Evolutionary conservation across 2,329 filamentous ascomycete genomes (phyloP).

Genomic region (Chrysoporthe deuterocubensis): DNA sequence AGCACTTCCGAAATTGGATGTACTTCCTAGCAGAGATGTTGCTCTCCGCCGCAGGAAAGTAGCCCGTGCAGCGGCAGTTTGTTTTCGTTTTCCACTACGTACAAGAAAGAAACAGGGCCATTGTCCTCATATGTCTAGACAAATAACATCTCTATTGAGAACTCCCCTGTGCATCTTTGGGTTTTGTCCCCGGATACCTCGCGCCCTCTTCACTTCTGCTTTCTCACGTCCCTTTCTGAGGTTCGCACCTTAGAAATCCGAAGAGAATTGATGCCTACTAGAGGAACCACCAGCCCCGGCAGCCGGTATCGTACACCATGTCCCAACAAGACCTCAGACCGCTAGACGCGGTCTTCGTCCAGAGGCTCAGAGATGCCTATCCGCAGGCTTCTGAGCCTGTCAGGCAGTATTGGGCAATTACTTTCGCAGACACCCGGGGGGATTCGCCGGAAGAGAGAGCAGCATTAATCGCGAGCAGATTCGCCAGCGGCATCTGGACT

Average conservation of each 20-base stretch:
- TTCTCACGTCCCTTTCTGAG: background rate
- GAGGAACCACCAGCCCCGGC: background rate
- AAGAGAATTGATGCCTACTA: background rate
- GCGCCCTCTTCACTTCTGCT: background rate
- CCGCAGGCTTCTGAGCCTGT: background rate
- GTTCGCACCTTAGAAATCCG: too few relatives aligned
- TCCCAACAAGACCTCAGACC: background rate
- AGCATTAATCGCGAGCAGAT: constrained; percentile 9
- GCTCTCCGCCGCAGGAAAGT: background rate
- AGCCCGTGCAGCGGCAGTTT: background rate
- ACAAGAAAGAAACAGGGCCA: constrained; percentile 21
- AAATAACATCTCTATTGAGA: constrained; percentile 16
- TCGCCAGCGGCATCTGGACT: background rate
- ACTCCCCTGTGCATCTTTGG: background rate
- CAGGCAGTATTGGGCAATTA: background rate
- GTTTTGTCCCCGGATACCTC: constrained; percentile 11
- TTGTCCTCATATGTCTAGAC: constrained; percentile 16
- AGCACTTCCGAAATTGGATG: constrained; percentile 10
- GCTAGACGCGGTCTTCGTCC: constrained; percentile 15
- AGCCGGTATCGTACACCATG: constrained; percentile 4
- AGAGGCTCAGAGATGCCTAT: background rate
- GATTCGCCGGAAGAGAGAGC: background rate
- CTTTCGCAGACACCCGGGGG: background rate
- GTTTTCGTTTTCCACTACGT: background rate
- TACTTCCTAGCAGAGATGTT: background rate